A percentile compares a stretch with the other conserved stretches of the same genome.
Evolutionary conservation across 2,329 filamentous ascomycete species (phyloP).

Genomic region (Hypoxylon rubiginosum): DNA sequence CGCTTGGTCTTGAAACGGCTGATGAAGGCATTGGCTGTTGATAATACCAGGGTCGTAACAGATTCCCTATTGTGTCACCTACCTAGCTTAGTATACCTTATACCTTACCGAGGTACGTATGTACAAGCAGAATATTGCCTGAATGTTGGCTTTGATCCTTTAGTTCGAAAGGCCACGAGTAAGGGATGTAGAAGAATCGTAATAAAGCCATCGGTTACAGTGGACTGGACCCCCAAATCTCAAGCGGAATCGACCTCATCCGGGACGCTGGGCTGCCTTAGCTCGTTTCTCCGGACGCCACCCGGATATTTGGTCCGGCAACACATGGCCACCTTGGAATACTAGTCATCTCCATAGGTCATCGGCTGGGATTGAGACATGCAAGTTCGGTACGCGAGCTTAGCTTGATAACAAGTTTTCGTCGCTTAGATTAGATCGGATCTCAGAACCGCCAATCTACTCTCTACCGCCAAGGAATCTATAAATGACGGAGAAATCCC

Average conservation of each 20-base stretch:
- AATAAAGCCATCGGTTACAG: not conserved
- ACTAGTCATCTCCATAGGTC: not conserved
- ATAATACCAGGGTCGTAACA: not conserved
- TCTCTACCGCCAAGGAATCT: conserved; percentile 74
- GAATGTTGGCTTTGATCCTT: not conserved
- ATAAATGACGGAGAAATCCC: conserved; percentile 87
- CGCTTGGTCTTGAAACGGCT: not conserved
- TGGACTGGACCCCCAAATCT: conserved; percentile 20
- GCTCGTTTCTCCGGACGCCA: conserved; percentile 28
- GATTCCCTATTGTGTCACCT: conserved; percentile 23
- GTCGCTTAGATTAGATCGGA: conserved; percentile 14
- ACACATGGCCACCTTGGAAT: not conserved
- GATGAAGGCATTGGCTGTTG: not conserved
- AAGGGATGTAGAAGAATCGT: not conserved
- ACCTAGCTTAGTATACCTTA: conserved; percentile 15
- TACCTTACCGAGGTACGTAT: not conserved
- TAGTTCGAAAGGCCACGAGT: not conserved
- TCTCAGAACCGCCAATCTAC: conserved; percentile 23
- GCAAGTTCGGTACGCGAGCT: not conserved
- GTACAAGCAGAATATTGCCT: not conserved
- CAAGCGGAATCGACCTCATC: conserved; percentile 32
- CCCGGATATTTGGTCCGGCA: conserved; percentile 15
- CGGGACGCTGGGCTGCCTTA: conserved; percentile 33
- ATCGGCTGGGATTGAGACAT: not conserved
- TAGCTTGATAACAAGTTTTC: not conserved